Percentiles rank a stretch among this genome's conserved stretches.
Conservation (phyloP, 805 yeast species). For the Saturnispora silvae region DNA sequence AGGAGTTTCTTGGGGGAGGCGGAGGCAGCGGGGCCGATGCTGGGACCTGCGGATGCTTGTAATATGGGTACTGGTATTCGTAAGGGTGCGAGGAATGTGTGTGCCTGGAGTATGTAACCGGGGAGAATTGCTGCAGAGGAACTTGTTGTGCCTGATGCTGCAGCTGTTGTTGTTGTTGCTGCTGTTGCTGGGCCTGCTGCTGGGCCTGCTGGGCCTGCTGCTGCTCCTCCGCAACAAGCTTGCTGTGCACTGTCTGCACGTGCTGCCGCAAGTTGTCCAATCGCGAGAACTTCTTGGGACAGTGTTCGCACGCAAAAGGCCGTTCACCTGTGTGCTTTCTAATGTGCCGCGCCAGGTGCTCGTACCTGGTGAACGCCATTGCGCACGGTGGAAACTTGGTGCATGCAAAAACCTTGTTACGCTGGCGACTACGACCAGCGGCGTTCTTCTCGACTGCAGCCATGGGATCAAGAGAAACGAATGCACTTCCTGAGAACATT, state of each 20-base stretch:
- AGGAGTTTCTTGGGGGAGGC: constrained; percentile 24
- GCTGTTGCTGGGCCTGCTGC: constrained; percentile 5
- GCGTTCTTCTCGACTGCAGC: neutral
- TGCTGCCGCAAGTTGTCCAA: constrained; percentile 87
- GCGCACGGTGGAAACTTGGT: constrained; percentile 76
- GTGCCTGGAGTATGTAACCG: too few species aligned
- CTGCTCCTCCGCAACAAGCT: constrained; percentile 1
- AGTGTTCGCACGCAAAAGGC: constrained; percentile 81
- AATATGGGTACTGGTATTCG: too few species aligned
- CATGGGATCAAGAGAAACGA: too few species aligned
- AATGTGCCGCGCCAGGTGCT: constrained; percentile 85
- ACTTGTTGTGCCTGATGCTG: too few species aligned
- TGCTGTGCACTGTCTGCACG: constrained; percentile 76
- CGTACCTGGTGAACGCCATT: constrained; percentile 86
- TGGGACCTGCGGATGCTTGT: constrained; percentile 7
- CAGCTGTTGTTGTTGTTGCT: neutral
- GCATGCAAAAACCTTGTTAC: constrained; percentile 71
- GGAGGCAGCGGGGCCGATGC: constrained; percentile 8
- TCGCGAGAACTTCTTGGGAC: constrained; percentile 69
- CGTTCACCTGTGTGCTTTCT: constrained; percentile 92
- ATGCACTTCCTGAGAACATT: too few species aligned
- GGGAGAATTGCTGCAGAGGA: too few species aligned
- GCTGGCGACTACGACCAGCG: too few species aligned
- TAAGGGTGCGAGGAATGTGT: too few species aligned
- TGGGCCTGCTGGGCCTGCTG: constrained; percentile 3